Evolutionary conservation across 345 rosid genomes (phyloP).

Genomic region (Passiflora organensis): DNA sequence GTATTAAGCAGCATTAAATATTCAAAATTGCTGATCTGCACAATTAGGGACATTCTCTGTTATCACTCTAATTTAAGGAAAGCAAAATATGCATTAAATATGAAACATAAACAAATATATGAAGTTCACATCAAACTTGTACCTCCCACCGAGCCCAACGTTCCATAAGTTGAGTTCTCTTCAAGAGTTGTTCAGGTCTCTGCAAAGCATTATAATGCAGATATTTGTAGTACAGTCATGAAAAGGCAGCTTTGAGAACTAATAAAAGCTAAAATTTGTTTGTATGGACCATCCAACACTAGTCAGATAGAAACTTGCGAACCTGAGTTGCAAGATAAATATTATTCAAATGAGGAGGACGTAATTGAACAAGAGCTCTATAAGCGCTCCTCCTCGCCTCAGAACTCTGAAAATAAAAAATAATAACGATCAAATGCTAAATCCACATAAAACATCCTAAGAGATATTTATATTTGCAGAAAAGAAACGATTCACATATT

Average conservation of each 20-base stretch:
- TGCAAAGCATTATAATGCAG: conserved; percentile 26
- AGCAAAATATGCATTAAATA: not conserved
- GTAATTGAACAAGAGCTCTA: conserved; percentile 85
- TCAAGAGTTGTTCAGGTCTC: conserved; percentile 97
- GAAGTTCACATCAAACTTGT: conserved; percentile 20
- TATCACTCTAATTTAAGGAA: conserved; percentile 12
- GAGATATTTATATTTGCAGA: too few species aligned
- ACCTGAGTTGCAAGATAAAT: conserved; percentile 97
- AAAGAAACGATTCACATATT: not conserved
- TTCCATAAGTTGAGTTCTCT: conserved; percentile 93
- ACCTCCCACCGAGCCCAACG: conserved; percentile 99
- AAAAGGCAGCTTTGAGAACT: not conserved
- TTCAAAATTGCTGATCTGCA: conserved; percentile 99
- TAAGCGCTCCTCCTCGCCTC: conserved; percentile 88
- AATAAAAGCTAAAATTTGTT: not conserved
- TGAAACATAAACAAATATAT: conserved; percentile 7
- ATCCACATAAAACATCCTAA: too few species aligned
- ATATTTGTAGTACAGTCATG: not conserved
- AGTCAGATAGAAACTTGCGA: conserved; percentile 17
- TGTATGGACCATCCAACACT: not conserved
- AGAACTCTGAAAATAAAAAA: conserved; percentile 42
- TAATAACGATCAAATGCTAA: not conserved
- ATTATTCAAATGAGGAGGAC: conserved; percentile 85
- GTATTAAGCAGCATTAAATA: conserved; percentile 95
- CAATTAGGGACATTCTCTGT: conserved; percentile 12